phyloP scores from a whole-genome alignment of 78 protist species.

The Guillardia theta region DNA sequence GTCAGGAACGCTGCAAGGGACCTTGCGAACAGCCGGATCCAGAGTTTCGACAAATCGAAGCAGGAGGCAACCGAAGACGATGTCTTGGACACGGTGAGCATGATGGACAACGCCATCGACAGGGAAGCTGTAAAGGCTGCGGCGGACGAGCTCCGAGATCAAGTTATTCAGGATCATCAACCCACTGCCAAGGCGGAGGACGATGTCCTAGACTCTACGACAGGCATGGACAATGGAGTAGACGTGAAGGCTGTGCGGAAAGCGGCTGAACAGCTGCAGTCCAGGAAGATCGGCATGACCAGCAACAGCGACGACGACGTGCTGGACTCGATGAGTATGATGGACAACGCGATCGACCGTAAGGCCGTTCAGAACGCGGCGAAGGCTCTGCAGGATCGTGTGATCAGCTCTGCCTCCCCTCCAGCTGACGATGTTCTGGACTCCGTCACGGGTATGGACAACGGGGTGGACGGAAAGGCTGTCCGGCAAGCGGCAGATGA shows the following conservation, averaged over 20 bases:
- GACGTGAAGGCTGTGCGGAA: neutral
- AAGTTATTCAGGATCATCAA: neutral
- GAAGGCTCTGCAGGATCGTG: neutral
- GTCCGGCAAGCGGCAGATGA: neutral
- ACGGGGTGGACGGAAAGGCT: neutral
- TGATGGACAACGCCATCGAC: neutral
- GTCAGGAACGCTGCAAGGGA: too few species aligned
- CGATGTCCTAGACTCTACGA: neutral
- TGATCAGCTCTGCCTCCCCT: too few species aligned
- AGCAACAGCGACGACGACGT: too few species aligned
- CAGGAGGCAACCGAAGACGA: neutral
- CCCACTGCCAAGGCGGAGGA: neutral
- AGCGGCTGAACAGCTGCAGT: too few species aligned
- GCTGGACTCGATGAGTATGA: neutral
- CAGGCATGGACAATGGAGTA: neutral
- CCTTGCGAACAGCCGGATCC: too few species aligned
- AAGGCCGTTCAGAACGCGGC: neutral
- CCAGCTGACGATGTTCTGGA: too few species aligned
- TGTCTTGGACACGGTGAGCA: neutral
- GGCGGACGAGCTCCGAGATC: neutral
- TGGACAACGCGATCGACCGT: neutral
- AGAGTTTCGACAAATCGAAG: too few species aligned
- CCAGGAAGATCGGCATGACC: too few species aligned
- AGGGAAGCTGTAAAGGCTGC: neutral
- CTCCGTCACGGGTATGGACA: neutral